Evolutionary conservation across 2,329 filamentous ascomycete species (phyloP).

Genomic region (Fusarium guadeloupense): DNA sequence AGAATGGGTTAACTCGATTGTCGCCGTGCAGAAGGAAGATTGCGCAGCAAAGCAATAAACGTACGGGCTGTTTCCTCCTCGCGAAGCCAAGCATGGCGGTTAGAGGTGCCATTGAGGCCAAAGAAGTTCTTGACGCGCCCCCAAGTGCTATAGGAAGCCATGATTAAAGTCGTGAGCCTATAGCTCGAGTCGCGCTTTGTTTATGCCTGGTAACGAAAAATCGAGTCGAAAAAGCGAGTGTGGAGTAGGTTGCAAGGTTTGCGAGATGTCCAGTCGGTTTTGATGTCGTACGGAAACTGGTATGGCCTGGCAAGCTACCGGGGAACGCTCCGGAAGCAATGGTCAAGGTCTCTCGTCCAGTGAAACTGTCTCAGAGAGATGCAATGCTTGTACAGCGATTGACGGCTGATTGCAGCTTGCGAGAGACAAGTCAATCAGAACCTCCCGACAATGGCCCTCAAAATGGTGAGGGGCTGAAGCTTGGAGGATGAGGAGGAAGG

Average conservation of each 20-base stretch:
- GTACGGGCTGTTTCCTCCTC: slow-evolving; percentile 58
- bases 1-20: not conserved
- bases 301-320: slow-evolving; percentile 9
- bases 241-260: not conserved
- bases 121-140: slow-evolving; percentile 46
- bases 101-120: slow-evolving; percentile 31
- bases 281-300: not conserved
- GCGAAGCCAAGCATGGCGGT: slow-evolving; percentile 50
- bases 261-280: not conserved
- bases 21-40: not conserved
- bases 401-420: slow-evolving; percentile 32
- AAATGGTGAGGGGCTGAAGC: not conserved
- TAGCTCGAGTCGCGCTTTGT: not conserved
- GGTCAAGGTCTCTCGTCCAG: not conserved
- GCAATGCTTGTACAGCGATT: slow-evolving; percentile 29
- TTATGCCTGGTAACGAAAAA: not conserved
- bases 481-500: not conserved
- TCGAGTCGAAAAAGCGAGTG: not conserved
- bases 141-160: slow-evolving; percentile 44
- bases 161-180: slow-evolving; percentile 22
- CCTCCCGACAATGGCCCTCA: slow-evolving; percentile 2
- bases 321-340: slow-evolving; percentile 14
- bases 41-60: slow-evolving; percentile 35
- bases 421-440: slow-evolving; percentile 13
- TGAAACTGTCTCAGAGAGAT: slow-evolving; percentile 28